Conservation (phyloP, 345 rosid species). For the Camelina hispida region DNA sequence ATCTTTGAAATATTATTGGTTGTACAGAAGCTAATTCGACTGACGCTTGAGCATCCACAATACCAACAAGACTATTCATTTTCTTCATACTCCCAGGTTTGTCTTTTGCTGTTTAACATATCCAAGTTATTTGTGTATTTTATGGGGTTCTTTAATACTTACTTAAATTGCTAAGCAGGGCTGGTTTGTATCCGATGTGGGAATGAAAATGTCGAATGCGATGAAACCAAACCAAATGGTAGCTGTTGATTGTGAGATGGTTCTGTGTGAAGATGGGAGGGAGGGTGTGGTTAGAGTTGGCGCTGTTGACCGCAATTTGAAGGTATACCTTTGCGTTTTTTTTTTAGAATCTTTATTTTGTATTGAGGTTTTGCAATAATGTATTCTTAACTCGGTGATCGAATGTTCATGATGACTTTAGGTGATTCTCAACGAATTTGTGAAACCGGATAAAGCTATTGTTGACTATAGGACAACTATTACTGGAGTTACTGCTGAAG, state of each 20-base stretch:
- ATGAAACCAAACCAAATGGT: constrained; percentile 47
- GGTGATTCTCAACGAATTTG: constrained; percentile 66
- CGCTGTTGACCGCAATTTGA: constrained; percentile 65
- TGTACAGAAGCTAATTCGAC: constrained; percentile 70
- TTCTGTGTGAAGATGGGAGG: constrained; percentile 87
- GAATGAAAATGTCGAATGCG: constrained; percentile 43
- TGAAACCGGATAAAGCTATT: constrained; percentile 66
- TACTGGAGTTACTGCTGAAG: constrained; percentile 69
- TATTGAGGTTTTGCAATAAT: background rate
- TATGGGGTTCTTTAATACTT: background rate
- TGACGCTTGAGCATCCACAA: constrained; percentile 69
- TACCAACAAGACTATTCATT: constrained; percentile 56
- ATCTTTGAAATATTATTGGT: constrained; percentile 47
- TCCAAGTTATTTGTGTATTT: background rate
- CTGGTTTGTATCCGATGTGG: constrained; percentile 65
- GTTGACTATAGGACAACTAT: constrained; percentile 72
- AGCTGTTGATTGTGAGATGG: constrained; percentile 98
- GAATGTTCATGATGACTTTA: constrained; percentile 41
- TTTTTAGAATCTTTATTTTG: constrained; percentile 7
- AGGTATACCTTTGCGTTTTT: constrained; percentile 46
- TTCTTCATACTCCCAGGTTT: constrained; percentile 61
- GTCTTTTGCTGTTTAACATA: background rate
- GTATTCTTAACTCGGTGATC: background rate
- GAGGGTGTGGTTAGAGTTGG: constrained; percentile 84
- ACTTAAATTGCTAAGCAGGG: constrained; percentile 46